A percentile compares a stretch with the other conserved stretches of the same genome.
These are phyloP conservation scores for Yamadazyma insecticola DNA, from an alignment of 805 yeast genomes.

Conservation along the genomic window DNA sequence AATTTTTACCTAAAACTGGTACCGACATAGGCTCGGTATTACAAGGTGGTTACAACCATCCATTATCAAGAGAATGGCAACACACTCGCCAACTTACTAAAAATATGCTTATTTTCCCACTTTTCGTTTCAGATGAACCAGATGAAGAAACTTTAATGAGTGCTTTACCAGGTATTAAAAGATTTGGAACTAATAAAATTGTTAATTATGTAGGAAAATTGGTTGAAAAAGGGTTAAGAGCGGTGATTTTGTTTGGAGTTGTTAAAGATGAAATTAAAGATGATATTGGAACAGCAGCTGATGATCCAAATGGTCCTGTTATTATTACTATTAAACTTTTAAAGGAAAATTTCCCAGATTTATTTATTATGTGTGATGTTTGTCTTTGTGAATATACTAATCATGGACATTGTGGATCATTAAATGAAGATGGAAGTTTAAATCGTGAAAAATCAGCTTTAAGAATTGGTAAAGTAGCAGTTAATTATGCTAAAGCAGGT, in stretches of 20 bases:
- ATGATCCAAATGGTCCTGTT: conserved; percentile 95
- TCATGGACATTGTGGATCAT: conserved; percentile 97
- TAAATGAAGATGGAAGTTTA: conserved; percentile 82
- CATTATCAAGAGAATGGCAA: conserved; percentile 89
- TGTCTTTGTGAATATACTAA: conserved; percentile 95
- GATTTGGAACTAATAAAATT: conserved; percentile 80
- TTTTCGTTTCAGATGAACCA: conserved; percentile 74
- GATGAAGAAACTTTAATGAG: conserved; percentile 75
- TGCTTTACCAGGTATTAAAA: conserved; percentile 81
- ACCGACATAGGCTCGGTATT: conserved; percentile 70
- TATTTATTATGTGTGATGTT: conserved; percentile 89
- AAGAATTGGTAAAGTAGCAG: conserved; percentile 91
- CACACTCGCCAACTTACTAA: conserved; percentile 76
- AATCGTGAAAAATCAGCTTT: conserved; percentile 70
- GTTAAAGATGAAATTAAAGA: conserved; percentile 74
- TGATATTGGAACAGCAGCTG: conserved; percentile 81
- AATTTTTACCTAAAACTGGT: conserved; percentile 54
- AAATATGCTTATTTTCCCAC: conserved; percentile 88
- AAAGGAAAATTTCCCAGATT: conserved; percentile 64
- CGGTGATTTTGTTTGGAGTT: conserved; percentile 92
- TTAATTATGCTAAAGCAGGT: conserved; percentile 92
- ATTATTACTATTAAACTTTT: conserved; percentile 70
- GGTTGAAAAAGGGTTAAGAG: conserved; percentile 73
- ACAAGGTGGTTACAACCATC: conserved; percentile 94
- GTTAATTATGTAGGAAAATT: conserved; percentile 65